These are phyloP conservation scores for Fusarium pilosicola DNA, from an alignment of 2,329 filamentous ascomycete genomes.

Conservation along the genomic window DNA sequence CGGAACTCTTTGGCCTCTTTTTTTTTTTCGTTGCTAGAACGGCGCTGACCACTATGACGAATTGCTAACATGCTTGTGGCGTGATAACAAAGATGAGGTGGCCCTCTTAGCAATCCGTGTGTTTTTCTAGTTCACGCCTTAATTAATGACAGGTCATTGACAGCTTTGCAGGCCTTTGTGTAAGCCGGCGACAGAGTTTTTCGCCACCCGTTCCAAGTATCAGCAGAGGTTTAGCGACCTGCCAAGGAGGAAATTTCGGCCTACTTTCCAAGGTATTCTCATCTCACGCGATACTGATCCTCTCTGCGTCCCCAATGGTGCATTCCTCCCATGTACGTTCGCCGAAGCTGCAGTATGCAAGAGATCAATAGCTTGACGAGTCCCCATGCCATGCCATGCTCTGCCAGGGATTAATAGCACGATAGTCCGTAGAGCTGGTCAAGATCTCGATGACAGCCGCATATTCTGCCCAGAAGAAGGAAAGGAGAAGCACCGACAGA, in stretches of 20 bases:
- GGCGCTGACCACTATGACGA: background rate
- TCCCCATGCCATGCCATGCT: background rate
- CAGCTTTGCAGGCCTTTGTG: background rate
- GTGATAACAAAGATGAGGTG: background rate
- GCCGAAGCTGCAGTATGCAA: background rate
- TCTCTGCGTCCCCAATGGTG: background rate
- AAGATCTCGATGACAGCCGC: background rate
- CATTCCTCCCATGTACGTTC: background rate
- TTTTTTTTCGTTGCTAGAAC: background rate
- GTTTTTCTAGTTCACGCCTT: background rate
- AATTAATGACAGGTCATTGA: conserved; percentile 2
- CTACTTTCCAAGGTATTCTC: background rate
- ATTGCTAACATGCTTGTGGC: background rate
- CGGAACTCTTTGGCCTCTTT: background rate
- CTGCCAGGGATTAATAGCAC: background rate
- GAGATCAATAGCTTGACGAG: background rate
- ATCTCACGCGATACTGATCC: background rate
- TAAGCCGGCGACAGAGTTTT: no score
- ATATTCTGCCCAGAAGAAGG: background rate
- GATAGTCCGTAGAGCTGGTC: background rate
- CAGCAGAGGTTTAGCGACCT: background rate
- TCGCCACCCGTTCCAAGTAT: background rate
- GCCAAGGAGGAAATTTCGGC: background rate
- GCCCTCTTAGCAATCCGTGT: background rate
- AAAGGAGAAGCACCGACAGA: background rate